These are phyloP conservation scores for Quercus cerris DNA, from an alignment of 306 rosid species.

Conservation along the genomic window DNA sequence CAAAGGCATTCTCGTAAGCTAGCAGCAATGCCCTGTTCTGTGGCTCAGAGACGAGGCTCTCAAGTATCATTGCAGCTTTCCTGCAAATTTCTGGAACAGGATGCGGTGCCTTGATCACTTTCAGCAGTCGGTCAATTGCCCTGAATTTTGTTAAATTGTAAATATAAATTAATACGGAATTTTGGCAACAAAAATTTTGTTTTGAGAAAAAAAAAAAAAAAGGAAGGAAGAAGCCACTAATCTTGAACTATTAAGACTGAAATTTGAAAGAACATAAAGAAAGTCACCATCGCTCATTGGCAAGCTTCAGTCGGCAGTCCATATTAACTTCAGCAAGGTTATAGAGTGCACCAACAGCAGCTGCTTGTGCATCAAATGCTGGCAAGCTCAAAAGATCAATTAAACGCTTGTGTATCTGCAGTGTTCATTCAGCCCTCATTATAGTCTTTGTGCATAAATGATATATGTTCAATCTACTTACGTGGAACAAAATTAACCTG, in stretches of 20 bases:
- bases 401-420: constrained; percentile 88
- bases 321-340: constrained; percentile 96
- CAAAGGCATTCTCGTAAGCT: constrained; percentile 88
- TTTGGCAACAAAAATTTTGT: background rate
- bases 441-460: background rate
- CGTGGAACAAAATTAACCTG: constrained; percentile 47
- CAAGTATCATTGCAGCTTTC: constrained; percentile 93
- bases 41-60: constrained; percentile 93
- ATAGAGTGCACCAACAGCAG: constrained; percentile 94
- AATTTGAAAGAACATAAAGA: background rate
- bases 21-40: constrained; percentile 77
- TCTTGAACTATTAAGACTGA: background rate
- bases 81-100: constrained; percentile 93
- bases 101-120: constrained; percentile 79
- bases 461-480: background rate
- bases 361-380: constrained; percentile 88
- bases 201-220: background rate
- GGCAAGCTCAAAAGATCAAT: constrained; percentile 88
- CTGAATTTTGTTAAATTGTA: constrained; percentile 35
- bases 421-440: constrained; percentile 13
- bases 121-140: constrained; percentile 91
- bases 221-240: background rate
- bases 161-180: background rate
- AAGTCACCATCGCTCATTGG: constrained; percentile 89
- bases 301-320: constrained; percentile 96